Conservation (phyloP, 768 basidiomycete species). For the Symmetrospora coprosmae region DNA sequence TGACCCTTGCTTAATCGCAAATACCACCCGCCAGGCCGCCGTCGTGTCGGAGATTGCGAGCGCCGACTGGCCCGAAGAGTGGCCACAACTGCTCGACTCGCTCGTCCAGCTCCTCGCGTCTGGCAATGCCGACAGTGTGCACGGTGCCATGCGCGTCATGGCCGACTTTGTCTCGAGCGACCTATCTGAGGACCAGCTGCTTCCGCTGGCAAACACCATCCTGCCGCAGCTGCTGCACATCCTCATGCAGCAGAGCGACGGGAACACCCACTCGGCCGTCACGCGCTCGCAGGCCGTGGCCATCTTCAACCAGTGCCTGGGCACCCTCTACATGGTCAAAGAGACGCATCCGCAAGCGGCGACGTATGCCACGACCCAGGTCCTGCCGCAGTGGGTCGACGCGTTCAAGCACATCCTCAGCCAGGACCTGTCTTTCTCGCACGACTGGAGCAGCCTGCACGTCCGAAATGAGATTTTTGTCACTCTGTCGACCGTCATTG, state of each 20-base stretch:
- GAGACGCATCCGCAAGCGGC: constrained; percentile 77
- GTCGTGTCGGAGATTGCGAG: constrained; percentile 75
- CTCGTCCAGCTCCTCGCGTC: constrained; percentile 67
- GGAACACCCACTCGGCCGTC: constrained; percentile 46
- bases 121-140: constrained; percentile 57
- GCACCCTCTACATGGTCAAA: constrained; percentile 85
- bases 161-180: constrained; percentile 87
- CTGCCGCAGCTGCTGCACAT: constrained; percentile 71
- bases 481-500: constrained; percentile 62
- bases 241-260: constrained; percentile 51
- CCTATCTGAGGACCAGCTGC: constrained; percentile 82
- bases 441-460: constrained; percentile 67
- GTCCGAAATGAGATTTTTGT: constrained; percentile 73
- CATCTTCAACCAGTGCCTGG: constrained; percentile 79
- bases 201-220: constrained; percentile 77
- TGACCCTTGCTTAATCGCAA: neutral
- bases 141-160: constrained; percentile 92
- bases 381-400: constrained; percentile 82
- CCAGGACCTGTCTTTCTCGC: constrained; percentile 44
- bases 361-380: constrained; percentile 60
- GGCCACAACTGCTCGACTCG: constrained; percentile 63
- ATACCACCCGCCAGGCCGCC: constrained; percentile 50
- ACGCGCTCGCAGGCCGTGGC: constrained; percentile 73
- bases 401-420: constrained; percentile 66
- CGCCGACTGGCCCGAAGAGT: constrained; percentile 94